Percentiles rank a stretch among this genome's conserved stretches.
These are phyloP conservation scores for Plasmopara halstedii DNA, from an alignment of 352 stramenopile genomes.

Conservation along the genomic window DNA sequence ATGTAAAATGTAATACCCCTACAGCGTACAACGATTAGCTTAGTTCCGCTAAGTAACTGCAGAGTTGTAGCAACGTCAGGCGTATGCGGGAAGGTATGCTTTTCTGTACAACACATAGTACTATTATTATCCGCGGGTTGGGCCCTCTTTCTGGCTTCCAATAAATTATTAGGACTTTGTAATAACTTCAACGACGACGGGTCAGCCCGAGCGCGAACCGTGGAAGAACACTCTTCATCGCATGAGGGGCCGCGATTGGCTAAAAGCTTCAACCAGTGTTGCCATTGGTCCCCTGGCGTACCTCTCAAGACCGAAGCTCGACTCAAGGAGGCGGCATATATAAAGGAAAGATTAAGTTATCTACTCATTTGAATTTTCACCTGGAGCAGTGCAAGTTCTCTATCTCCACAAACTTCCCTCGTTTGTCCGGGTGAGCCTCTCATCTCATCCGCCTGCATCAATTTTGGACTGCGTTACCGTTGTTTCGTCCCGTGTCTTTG, in stretches of 20 bases:
- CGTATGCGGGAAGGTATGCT: background rate
- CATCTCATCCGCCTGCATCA: background rate
- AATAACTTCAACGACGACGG: constrained; percentile 13
- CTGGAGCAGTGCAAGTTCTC: constrained; percentile 33
- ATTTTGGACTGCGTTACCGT: constrained; percentile 11
- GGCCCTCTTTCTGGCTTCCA: constrained; percentile 6
- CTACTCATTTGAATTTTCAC: constrained; percentile 68
- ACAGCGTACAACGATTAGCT: too few species aligned
- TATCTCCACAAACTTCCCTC: background rate
- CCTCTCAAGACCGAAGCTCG: background rate
- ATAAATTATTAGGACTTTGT: constrained; percentile 13
- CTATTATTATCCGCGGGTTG: constrained; percentile 2
- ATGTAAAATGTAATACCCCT: background rate
- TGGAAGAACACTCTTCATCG: constrained; percentile 22
- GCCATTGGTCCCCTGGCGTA: constrained; percentile 10
- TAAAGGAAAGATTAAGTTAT: constrained; percentile 28
- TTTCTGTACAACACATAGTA: background rate
- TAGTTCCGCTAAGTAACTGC: too few species aligned
- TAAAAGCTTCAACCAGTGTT: constrained; percentile 11
- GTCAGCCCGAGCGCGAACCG: constrained; percentile 6
- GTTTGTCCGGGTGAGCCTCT: background rate
- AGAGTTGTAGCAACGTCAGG: background rate
- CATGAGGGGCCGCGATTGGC: constrained; percentile 19
- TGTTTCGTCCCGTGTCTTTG: constrained; percentile 27
- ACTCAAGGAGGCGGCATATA: constrained; percentile 10